phyloP scores from a whole-genome alignment of 2,329 filamentous ascomycete species.

The Emergomyces orientalis region DNA sequence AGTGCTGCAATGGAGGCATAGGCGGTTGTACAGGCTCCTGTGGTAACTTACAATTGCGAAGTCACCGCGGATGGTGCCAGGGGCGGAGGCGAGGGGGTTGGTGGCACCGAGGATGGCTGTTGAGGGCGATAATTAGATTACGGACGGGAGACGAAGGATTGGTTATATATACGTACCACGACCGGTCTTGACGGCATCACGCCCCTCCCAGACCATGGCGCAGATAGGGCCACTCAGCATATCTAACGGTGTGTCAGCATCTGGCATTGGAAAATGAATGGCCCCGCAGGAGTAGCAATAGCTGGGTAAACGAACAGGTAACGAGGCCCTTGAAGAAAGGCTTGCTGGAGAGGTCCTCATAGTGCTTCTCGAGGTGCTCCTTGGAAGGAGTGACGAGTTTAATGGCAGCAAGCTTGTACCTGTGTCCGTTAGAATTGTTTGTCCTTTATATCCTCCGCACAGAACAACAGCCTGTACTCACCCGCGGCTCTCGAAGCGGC shows the following conservation, averaged over 20 bases:
- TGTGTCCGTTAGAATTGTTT: conserved; percentile 29
- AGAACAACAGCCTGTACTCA: conserved; percentile 36
- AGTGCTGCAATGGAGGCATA: conserved; percentile 5
- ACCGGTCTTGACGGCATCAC: conserved; percentile 98
- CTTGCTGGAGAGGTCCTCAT: conserved; percentile 85
- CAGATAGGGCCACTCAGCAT: conserved; percentile 94
- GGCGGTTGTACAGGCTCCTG: not conserved
- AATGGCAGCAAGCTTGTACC: conserved; percentile 97
- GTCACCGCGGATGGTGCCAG: conserved; percentile 97
- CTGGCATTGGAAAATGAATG: conserved; percentile 5
- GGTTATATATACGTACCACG: conserved; percentile 52
- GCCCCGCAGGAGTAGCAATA: not conserved
- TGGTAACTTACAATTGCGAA: conserved; percentile 56
- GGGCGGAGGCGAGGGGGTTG: conserved; percentile 89
- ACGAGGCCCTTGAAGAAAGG: conserved; percentile 95
- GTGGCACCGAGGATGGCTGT: conserved; percentile 89
- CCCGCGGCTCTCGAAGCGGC: conserved; percentile 95
- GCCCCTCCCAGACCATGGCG: conserved; percentile 99
- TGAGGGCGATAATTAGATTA: conserved; percentile 17
- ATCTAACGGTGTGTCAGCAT: conserved; percentile 48
- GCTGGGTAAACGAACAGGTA: conserved; percentile 55
- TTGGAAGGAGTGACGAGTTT: conserved; percentile 85
- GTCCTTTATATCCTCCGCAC: not conserved
- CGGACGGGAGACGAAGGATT: not conserved
- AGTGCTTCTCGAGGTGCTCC: conserved; percentile 98